Evolutionary conservation across 345 rosid genomes (phyloP), one percentile per base, ranked within the genome.

Genomic region (Camelina neglecta): DNA sequence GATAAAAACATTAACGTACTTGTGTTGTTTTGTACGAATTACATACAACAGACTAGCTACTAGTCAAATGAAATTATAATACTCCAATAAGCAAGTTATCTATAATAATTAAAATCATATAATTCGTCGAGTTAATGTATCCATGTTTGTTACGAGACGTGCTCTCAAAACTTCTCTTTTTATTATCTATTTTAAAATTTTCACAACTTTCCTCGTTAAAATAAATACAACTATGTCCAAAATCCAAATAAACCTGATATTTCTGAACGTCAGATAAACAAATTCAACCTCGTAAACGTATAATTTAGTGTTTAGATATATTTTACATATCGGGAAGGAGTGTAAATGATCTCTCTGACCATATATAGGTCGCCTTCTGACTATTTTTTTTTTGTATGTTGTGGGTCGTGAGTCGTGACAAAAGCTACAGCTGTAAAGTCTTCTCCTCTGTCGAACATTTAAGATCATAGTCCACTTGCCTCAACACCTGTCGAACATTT

Each of bases 341-440:
- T 63, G 8, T 13, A 24, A 24, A 4, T 42, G 20, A 63, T 63
- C 21, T 23, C 3, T 26, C 29, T 26, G 4, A 26, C 3, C 29
- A 4, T 26, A 3, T 21, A 21, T 21, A 21, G 23, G 23, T 21
- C 23, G 65, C 29, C 71, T 73, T 56, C 50, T 74, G 77, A 74
- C 78, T 47, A 0, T 41, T 41, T 41, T 41, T 38, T 9, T 8
- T 38, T 26, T 44, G 55, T 18, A 24, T 24, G 26, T 63, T 11
- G 33, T 53, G 39, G 23, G 58, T 74, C 60, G 21, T 48, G 67
- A 59, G 23, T 21, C 23, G 23, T 21, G 23, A 21, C 41, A 65
- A 75, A 62, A 49, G 67, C 61, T 36, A 75, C 79, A 59, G 79
- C 79, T 67, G 73, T 67, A 75, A 59, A 59, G 72, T 67, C 68